These are phyloP conservation scores for Cocos nucifera DNA, from an alignment of 176 grass and related monocot genomes.

Conservation along the genomic window DNA sequence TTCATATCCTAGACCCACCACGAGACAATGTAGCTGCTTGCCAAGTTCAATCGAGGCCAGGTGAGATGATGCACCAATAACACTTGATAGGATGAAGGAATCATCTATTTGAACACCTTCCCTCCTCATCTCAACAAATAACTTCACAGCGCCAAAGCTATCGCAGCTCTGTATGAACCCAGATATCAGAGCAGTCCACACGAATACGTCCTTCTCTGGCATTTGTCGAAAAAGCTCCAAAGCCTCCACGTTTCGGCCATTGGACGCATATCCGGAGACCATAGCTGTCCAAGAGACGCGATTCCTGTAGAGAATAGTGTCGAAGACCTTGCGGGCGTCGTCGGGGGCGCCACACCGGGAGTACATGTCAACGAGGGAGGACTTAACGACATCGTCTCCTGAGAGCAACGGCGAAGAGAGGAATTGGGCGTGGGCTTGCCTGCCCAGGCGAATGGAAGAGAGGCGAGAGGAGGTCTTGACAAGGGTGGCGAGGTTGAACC, in stretches of 20 bases:
- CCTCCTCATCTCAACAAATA: conserved; percentile 67
- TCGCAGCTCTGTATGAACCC: conserved; percentile 50
- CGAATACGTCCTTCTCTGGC: conserved; percentile 43
- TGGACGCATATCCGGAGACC: conserved; percentile 55
- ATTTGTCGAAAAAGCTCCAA: conserved; percentile 52
- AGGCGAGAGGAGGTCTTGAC: conserved; percentile 31
- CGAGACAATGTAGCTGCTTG: conserved; percentile 56
- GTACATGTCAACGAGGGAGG: conserved; percentile 80
- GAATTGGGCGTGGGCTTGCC: conserved; percentile 55
- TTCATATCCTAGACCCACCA: conserved; percentile 40
- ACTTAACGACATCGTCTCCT: conserved; percentile 50
- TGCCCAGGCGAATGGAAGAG: conserved; percentile 45
- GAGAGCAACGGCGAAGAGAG: conserved; percentile 24
- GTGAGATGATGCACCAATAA: conserved; percentile 33
- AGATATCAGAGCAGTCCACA: conserved; percentile 79
- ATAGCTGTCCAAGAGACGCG: conserved; percentile 63
- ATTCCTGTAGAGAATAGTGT: conserved; percentile 47
- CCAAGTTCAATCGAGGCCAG: conserved; percentile 44
- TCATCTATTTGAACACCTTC: conserved; percentile 53
- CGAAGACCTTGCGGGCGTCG: conserved; percentile 68
- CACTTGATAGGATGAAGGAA: conserved; percentile 39
- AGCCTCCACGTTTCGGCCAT: conserved; percentile 29
- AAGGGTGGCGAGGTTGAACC: conserved; percentile 56
- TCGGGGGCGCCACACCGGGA: conserved; percentile 42
- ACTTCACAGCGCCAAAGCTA: conserved; percentile 26